phyloP scores from a whole-genome alignment of 495 filamentous ascomycete genomes.

The Trypethelium eluteriae region DNA sequence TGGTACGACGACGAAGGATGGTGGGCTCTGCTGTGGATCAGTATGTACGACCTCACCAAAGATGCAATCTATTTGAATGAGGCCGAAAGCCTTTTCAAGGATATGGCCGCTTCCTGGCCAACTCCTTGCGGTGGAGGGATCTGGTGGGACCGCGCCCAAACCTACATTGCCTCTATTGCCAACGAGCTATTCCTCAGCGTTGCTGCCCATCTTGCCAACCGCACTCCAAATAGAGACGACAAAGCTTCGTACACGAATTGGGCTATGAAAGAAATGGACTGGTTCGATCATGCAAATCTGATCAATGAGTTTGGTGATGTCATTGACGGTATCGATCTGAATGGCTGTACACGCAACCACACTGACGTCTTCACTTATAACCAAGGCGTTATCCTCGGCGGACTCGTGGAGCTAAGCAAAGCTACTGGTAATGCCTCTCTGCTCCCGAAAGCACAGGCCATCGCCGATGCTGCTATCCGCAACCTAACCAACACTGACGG shows the following conservation, averaged over 20 bases:
- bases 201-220: constrained; percentile 64
- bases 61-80: constrained; percentile 33
- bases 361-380: constrained; percentile 65
- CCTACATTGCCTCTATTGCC: constrained; percentile 62
- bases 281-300: constrained; percentile 59
- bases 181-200: constrained; percentile 70
- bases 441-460: constrained; percentile 49
- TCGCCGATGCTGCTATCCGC: constrained; percentile 58
- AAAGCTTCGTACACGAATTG: constrained; percentile 50
- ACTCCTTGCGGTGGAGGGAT: constrained; percentile 51
- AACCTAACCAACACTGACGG: constrained; percentile 49
- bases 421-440: constrained; percentile 47
- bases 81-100: constrained; percentile 52
- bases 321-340: constrained; percentile 58
- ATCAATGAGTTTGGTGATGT: constrained; percentile 59
- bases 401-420: constrained; percentile 56
- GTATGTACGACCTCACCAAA: constrained; percentile 30
- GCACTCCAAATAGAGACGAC: constrained; percentile 34
- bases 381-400: constrained; percentile 71
- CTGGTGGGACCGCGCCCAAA: constrained; percentile 57
- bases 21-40: constrained; percentile 30
- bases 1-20: constrained; percentile 37
- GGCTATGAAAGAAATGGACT: constrained; percentile 54
- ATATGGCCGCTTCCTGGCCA: constrained; percentile 41
- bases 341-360: constrained; percentile 45